These are phyloP conservation scores for Bryoerythrophyllum caledonicum DNA, from an alignment of 225 moss, liverwort and hornwort species.

Conservation along the genomic window DNA sequence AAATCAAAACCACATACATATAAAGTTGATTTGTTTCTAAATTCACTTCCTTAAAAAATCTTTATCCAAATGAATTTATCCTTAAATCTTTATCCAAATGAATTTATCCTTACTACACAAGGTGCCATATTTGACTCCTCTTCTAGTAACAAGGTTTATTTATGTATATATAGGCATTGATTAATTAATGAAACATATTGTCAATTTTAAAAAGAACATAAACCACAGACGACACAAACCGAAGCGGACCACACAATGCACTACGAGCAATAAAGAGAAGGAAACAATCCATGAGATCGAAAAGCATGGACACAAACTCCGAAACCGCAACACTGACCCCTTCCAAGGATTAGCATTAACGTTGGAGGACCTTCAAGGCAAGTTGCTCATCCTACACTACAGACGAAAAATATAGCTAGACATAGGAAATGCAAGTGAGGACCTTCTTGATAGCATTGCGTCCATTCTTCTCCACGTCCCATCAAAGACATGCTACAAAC, in stretches of 20 bases:
- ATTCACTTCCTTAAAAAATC: too few species aligned
- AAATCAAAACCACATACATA: too few species aligned
- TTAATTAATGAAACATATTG: too few species aligned
- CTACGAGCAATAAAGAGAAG: neutral
- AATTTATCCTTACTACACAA: too few species aligned
- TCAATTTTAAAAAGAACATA: too few species aligned
- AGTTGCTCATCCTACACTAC: constrained; percentile 12
- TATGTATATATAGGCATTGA: too few species aligned
- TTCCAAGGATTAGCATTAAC: neutral
- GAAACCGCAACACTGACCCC: constrained; percentile 2
- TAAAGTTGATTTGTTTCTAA: too few species aligned
- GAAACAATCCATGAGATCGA: constrained; percentile 10
- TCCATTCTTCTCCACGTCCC: constrained; percentile 17
- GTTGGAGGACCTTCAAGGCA: constrained; percentile 5
- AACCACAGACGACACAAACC: too few species aligned
- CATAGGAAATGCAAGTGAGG: constrained; percentile 14
- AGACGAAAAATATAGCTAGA: constrained; percentile 13
- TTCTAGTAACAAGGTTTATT: too few species aligned
- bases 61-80: too few species aligned
- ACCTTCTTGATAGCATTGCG: constrained; percentile 19
- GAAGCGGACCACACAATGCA: neutral
- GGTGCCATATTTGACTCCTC: too few species aligned
- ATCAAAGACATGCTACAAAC: constrained; percentile 26
- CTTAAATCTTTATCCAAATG: too few species aligned
- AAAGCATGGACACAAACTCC: constrained; percentile 10